Percentiles rank a stretch among this genome's conserved stretches.
phyloP scores from a whole-genome alignment of 2,329 filamentous ascomycete genomes.

The Cladosporium colombiae region DNA sequence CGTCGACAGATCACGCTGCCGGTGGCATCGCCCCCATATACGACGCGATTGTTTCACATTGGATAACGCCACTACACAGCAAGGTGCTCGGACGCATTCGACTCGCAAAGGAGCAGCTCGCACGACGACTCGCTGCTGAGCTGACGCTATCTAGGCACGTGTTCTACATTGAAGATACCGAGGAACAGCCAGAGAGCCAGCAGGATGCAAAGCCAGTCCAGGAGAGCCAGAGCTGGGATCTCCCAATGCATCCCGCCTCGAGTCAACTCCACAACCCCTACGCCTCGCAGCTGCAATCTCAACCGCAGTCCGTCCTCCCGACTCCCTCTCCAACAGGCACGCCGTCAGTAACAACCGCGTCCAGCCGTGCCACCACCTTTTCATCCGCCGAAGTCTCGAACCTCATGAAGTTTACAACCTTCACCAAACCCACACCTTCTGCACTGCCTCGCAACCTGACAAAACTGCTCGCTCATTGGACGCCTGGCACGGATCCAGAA shows the following conservation, averaged over 20 bases:
- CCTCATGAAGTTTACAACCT: constrained; percentile 40
- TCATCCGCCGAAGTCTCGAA: constrained; percentile 35
- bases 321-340: constrained; percentile 36
- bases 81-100: constrained; percentile 31
- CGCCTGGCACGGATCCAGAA: constrained; percentile 39
- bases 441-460: constrained; percentile 37
- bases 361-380: constrained; percentile 28
- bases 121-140: constrained; percentile 37
- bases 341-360: constrained; percentile 32
- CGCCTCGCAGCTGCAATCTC: constrained; percentile 5
- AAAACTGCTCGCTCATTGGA: constrained; percentile 47
- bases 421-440: constrained; percentile 31
- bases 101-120: constrained; percentile 35
- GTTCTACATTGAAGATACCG: constrained; percentile 21
- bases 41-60: constrained; percentile 29
- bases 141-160: constrained; percentile 39
- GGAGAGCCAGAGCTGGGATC: constrained; percentile 16
- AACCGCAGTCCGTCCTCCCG: constrained; percentile 27
- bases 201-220: background rate
- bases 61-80: constrained; percentile 29
- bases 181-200: constrained; percentile 12
- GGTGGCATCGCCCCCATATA: constrained; percentile 21
- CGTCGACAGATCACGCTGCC: background rate
- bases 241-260: constrained; percentile 18
- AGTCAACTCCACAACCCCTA: constrained; percentile 3